Evolutionary conservation across 306 rosid species (phyloP).

Genomic region (Prosopis cineraria): DNA sequence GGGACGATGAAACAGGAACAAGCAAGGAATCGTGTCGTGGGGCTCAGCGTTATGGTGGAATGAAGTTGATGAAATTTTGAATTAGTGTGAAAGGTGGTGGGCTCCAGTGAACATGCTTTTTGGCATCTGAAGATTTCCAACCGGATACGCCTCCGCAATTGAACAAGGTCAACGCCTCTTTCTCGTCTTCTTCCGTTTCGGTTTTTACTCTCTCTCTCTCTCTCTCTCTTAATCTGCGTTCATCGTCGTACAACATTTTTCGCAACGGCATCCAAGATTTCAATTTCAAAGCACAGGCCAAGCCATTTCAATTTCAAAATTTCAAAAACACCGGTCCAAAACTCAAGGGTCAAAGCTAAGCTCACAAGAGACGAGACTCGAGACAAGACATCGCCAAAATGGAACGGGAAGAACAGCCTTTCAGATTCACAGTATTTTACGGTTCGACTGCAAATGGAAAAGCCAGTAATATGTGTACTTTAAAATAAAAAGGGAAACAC

Average conservation of each 20-base stretch:
- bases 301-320: neutral
- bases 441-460: neutral
- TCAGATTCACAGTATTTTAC: neutral
- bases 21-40: neutral
- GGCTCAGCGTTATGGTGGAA: neutral
- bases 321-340: too few species aligned
- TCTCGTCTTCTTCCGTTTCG: neutral
- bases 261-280: neutral
- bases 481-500: too few species aligned
- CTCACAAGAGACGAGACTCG: too few species aligned
- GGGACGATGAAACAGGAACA: neutral
- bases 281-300: neutral
- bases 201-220: neutral
- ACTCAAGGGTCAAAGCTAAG: too few species aligned
- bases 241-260: neutral
- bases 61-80: neutral
- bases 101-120: neutral
- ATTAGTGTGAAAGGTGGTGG: neutral
- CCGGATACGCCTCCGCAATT: conserved; percentile 10
- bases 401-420: neutral
- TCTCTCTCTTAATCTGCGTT: neutral
- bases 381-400: neutral
- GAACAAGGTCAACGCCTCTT: neutral
- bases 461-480: too few species aligned
- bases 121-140: neutral